phyloP scores from a whole-genome alignment of 441 rosid genomes.

The Gossypium schwendimanii region DNA sequence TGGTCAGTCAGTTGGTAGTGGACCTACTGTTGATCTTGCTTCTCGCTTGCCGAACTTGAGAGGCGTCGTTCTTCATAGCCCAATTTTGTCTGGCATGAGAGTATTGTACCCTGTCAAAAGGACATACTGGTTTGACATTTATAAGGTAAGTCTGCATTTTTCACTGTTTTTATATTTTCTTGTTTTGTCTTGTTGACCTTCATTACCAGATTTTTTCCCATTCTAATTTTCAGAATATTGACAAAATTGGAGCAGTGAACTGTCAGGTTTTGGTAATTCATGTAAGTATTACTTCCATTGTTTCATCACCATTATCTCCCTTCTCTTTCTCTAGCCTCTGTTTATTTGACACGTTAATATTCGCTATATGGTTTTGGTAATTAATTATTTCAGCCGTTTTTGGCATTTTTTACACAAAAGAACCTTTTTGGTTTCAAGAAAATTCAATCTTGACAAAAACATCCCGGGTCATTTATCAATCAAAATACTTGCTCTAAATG shows the following conservation, averaged over 20 bases:
- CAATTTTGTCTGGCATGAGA: slow-evolving; percentile 63
- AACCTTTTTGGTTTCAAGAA: not conserved
- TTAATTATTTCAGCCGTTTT: not conserved
- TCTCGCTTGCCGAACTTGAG: slow-evolving; percentile 51
- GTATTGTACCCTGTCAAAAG: slow-evolving; percentile 64
- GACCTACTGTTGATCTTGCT: slow-evolving; percentile 67
- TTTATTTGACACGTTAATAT: not conserved
- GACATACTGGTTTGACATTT: slow-evolving; percentile 69
- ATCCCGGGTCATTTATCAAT: not conserved
- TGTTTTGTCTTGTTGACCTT: slow-evolving; percentile 12
- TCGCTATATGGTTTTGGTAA: not conserved
- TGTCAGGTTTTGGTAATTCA: slow-evolving; percentile 82
- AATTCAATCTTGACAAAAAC: not conserved
- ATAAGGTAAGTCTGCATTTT: slow-evolving; percentile 36
- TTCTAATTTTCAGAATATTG: slow-evolving; percentile 57
- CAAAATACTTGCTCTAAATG: not conserved
- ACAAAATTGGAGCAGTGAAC: slow-evolving; percentile 66
- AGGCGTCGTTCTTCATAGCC: slow-evolving; percentile 57
- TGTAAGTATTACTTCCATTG: slow-evolving; percentile 40
- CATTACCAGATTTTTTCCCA: not conserved
- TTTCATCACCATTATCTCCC: not conserved
- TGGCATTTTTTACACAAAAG: not conserved
- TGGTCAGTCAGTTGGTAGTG: slow-evolving; percentile 76
- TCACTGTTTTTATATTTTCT: not conserved
- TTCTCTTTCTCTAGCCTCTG: not conserved